Conservation (phyloP, 441 rosid genomes). For the Adansonia madagascariensis region DNA sequence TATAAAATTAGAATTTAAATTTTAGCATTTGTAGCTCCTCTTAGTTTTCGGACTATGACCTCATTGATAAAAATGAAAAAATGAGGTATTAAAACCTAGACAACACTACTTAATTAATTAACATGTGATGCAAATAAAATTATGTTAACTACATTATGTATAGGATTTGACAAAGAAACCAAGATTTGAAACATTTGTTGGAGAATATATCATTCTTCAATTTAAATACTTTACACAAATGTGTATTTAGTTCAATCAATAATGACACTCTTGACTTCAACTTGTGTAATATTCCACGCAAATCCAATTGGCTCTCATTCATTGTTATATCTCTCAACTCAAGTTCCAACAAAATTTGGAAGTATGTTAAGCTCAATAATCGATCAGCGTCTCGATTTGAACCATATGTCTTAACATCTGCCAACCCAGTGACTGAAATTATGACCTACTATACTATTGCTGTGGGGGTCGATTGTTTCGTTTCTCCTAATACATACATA, state of each 20-base stretch:
- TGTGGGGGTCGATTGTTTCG: conserved; percentile 1
- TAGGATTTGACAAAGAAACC: conserved; percentile 1
- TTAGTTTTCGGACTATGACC: no score
- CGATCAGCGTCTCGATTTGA: background rate
- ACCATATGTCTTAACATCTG: conserved; percentile 21
- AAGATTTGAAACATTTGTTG: conserved; percentile 9
- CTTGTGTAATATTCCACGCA: background rate
- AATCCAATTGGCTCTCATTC: background rate
- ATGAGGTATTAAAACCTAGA: background rate
- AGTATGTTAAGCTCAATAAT: background rate
- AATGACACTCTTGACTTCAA: background rate
- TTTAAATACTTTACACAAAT: background rate
- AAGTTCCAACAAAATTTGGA: background rate
- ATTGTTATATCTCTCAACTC: background rate
- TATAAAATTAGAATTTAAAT: no score
- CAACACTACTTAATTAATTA: background rate
- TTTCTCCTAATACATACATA: background rate
- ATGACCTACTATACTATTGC: conserved; percentile 24
- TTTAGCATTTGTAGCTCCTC: no score
- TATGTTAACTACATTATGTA: background rate
- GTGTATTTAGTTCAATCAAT: background rate
- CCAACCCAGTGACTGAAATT: background rate
- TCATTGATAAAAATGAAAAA: no score
- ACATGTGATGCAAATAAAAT: background rate
- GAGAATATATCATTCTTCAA: background rate